Evolutionary conservation across 2,329 filamentous ascomycete genomes (phyloP).

Genomic region (Alternaria triticimaculans): DNA sequence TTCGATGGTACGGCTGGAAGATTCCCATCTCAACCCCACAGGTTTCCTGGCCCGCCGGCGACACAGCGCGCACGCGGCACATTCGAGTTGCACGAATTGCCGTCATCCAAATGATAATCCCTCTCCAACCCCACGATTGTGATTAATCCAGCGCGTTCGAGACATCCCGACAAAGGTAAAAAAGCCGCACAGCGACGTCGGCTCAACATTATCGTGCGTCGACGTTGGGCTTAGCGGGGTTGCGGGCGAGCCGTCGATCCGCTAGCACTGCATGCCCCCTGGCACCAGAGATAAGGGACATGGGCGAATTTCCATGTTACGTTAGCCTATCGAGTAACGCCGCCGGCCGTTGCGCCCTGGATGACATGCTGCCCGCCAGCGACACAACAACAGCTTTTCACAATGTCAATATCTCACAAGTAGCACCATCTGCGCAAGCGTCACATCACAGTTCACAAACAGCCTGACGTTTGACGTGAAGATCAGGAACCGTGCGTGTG

Average conservation of each 20-base stretch:
- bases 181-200: conserved; percentile 44
- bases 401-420: background rate
- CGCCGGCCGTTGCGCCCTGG: conserved; percentile 25
- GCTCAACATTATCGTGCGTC: conserved; percentile 31
- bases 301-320: conserved; percentile 23
- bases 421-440: background rate
- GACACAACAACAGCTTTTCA: conserved; percentile 1
- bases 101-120: conserved; percentile 17
- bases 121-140: conserved; percentile 35
- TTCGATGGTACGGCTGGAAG: conserved; percentile 13
- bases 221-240: conserved; percentile 34
- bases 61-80: conserved; percentile 12
- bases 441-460: background rate
- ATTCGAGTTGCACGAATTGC: conserved; percentile 18
- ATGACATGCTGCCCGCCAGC: conserved; percentile 23
- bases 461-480: conserved; percentile 8
- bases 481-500: conserved; percentile 26
- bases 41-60: conserved; percentile 12
- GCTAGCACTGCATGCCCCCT: conserved; percentile 29
- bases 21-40: conserved; percentile 29
- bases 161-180: conserved; percentile 18
- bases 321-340: conserved; percentile 40
- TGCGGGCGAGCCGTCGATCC: conserved; percentile 29
- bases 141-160: conserved; percentile 16
- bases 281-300: conserved; percentile 36